Percentiles rank a stretch among this genome's conserved stretches.
Conservation (phyloP, 176 grass and related monocot species). For the Chrysopogon serrulatus region DNA sequence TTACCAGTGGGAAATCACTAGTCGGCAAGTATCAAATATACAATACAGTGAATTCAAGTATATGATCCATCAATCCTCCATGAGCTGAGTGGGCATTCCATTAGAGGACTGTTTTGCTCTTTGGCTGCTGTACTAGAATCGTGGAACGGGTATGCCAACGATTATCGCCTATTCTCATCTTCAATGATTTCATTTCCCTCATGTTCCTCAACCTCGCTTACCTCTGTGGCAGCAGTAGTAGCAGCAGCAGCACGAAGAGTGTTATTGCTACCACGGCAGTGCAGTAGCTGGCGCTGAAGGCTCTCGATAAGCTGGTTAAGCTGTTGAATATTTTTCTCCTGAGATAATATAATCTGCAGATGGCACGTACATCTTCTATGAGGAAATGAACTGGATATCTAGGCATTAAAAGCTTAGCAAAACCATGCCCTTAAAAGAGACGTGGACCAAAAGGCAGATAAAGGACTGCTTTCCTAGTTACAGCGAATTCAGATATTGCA, state of each 20-base stretch:
- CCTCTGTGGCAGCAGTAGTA: conserved; percentile 24
- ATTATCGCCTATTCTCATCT: conserved; percentile 32
- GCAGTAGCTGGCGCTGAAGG: conserved; percentile 70
- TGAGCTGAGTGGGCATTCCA: conserved; percentile 7
- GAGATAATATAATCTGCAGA: conserved; percentile 69
- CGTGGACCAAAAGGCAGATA: background rate
- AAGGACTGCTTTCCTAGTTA: background rate
- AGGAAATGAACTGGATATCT: background rate
- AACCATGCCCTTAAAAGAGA: background rate
- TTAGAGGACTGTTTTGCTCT: background rate
- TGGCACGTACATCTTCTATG: background rate
- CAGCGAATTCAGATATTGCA: background rate
- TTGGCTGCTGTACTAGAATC: conserved; percentile 23
- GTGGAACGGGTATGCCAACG: background rate
- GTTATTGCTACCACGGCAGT: conserved; percentile 60
- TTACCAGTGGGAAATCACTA: background rate
- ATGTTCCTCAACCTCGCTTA: conserved; percentile 33
- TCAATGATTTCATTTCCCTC: conserved; percentile 35
- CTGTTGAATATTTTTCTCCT: conserved; percentile 77
- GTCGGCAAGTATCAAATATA: background rate
- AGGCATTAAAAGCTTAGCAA: background rate
- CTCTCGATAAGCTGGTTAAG: conserved; percentile 65
- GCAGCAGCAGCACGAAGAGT: conserved; percentile 29
- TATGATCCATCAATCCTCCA: conserved; percentile 4
- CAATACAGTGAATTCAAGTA: background rate